Evolutionary conservation across 352 stramenopile genomes (phyloP).

Genomic region (Phytophthora colocasiae): DNA sequence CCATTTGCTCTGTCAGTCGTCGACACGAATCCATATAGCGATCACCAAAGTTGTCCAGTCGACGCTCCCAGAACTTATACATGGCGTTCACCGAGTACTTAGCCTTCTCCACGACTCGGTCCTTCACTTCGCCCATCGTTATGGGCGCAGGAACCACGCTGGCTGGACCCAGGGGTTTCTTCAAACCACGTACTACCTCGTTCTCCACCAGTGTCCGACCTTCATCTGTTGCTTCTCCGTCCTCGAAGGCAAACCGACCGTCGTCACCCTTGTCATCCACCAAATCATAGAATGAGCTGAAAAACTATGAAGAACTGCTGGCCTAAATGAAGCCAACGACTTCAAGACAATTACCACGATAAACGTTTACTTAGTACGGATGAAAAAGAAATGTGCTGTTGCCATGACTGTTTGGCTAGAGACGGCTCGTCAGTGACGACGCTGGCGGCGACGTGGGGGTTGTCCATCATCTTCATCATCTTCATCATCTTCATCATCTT

Average conservation of each 20-base stretch:
- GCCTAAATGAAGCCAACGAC: too few relatives aligned
- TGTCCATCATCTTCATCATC: too few relatives aligned
- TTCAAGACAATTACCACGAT: too few relatives aligned
- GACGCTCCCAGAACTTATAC: constrained; percentile 77
- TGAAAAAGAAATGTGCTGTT: too few relatives aligned
- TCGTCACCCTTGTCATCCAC: constrained; percentile 44
- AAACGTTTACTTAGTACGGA: too few relatives aligned
- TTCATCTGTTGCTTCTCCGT: constrained; percentile 42
- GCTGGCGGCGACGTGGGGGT: too few relatives aligned
- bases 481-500: too few relatives aligned
- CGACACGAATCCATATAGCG: constrained; percentile 75
- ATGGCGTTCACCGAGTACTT: constrained; percentile 64
- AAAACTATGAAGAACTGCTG: too few relatives aligned
- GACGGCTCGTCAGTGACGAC: too few relatives aligned
- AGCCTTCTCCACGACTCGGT: constrained; percentile 50
- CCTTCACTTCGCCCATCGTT: constrained; percentile 41
- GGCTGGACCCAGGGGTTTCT: constrained; percentile 47
- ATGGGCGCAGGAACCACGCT: constrained; percentile 61
- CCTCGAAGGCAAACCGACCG: constrained; percentile 47
- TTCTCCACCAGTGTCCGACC: constrained; percentile 56
- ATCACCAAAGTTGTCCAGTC: constrained; percentile 68
- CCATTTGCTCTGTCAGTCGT: constrained; percentile 68
- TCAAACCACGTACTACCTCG: constrained; percentile 51
- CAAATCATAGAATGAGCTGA: too few relatives aligned
- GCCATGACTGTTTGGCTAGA: too few relatives aligned